Base-by-base conservation (phyloP, 1,284 basidiomycete genomes). In the Cutaneotrichosporon sp. region DNA sequence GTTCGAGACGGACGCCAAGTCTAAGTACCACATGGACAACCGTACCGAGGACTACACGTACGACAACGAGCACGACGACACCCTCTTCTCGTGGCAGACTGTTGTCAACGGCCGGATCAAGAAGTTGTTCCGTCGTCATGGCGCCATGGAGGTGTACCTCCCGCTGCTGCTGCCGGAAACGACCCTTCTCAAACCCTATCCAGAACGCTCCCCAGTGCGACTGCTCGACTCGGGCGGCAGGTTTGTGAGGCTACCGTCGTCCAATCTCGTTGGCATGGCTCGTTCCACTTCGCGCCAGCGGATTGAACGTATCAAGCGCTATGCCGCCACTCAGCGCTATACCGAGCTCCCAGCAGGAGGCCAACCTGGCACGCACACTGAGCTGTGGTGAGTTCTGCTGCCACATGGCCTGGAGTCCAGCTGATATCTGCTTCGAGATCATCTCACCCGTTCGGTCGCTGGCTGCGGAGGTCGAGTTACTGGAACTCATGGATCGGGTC, bases 211-310 rank as follows among this genome's bases (percentile, higher is more conserved):
- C 6, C 85, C 87, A 31, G 89, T 89, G 0, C 82, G 87, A 2
- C 88, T 93, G 70, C 84, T 94, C n/a, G 91, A 94, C 80, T 83
- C 86, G 61, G 88, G 89, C 60, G 92, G 91, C 2, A 90, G 92
- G 68, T 82, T 93, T 1, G 89, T 96, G 3, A 85, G 86, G 47
- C 83, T 97, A 32, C 90, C 92, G 0, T 88, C 88, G 65, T 89
- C 91, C 65, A 86, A 88, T 14, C 82, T 95, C 14, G 83, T 90
- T 2, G 88, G 90, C 0, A 96, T 97, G 77, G 92, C 94, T 10
- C 85, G 93, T 55, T 83, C 91, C 49, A 92, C 92, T 18, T 91
- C 90, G 0, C 84, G 90, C 62, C 85, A 84, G 16, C 86, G 86
- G 56, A 85, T 87, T 57, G 86, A 86, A 70, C 83, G 95, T 49